Percentiles rank a stretch among this genome's conserved stretches.
Evolutionary conservation across 805 yeast genomes (phyloP).

Genomic region (Sugiyamaella mastotermitis): DNA sequence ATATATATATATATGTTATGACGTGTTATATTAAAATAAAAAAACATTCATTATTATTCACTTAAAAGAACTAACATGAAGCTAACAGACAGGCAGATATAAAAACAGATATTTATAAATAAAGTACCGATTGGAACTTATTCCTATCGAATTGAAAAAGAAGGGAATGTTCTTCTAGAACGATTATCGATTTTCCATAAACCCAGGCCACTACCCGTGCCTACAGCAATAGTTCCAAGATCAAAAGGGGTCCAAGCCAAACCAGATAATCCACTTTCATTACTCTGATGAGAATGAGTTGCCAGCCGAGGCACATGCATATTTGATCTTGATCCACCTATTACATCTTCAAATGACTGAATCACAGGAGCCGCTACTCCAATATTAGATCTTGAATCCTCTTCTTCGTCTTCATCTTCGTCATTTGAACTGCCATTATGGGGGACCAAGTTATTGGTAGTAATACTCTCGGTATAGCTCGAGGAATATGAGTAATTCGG

Average conservation of each 20-base stretch:
- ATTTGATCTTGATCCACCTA: no score
- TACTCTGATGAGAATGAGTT: conserved; percentile 15
- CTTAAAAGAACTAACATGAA: neutral
- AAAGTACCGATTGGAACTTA: conserved; percentile 1
- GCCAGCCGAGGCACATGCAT: no score
- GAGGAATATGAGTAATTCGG: conserved; percentile 10
- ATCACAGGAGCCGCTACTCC: conserved; percentile 7
- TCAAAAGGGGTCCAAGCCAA: conserved; percentile 49
- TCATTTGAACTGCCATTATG: conserved; percentile 5
- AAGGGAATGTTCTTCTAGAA: conserved; percentile 23
- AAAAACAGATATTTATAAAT: neutral
- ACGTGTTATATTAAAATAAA: neutral
- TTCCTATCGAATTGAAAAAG: conserved; percentile 20
- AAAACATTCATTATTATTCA: neutral
- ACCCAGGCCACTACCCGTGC: conserved; percentile 60
- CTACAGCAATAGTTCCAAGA: conserved; percentile 52
- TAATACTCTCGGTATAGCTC: conserved; percentile 7
- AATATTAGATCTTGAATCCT: neutral
- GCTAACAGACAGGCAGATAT: neutral
- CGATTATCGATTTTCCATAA: conserved; percentile 57
- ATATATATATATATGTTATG: neutral
- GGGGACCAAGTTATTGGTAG: conserved; percentile 7
- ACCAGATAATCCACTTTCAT: conserved; percentile 52
- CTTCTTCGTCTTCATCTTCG: conserved; percentile 6
- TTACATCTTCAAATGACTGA: conserved; percentile 9